A percentile compares a stretch with the other conserved stretches of the same genome.
Evolutionary conservation across 2,329 filamentous ascomycete species (phyloP).

Genomic region (Chrysoporthe cubensis): DNA sequence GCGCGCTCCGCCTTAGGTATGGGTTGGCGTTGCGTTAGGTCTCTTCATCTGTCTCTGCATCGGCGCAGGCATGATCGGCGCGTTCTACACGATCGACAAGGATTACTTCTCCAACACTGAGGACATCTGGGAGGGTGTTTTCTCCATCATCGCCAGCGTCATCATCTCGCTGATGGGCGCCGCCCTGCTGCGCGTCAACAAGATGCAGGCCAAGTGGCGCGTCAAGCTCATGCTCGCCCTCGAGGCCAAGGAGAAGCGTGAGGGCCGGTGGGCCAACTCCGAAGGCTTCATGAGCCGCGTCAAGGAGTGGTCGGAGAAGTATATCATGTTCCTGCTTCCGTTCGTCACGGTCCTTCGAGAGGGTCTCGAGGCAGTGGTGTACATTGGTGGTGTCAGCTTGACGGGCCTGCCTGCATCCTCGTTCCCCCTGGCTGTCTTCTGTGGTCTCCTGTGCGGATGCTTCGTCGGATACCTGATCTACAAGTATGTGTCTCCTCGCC

Average conservation of each 20-base stretch:
- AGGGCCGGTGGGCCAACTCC: conserved; percentile 50
- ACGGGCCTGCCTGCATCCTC: conserved; percentile 58
- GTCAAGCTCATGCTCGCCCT: conserved; percentile 71
- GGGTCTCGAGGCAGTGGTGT: background rate
- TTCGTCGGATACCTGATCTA: conserved; percentile 72
- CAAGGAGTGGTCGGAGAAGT: background rate
- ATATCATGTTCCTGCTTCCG: background rate
- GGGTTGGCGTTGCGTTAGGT: background rate
- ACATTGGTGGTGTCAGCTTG: background rate
- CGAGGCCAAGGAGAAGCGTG: conserved; percentile 58
- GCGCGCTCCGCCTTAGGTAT: background rate
- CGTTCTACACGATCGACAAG: background rate
- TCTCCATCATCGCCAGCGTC: background rate
- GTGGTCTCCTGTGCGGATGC: conserved; percentile 65
- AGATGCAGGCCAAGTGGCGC: conserved; percentile 78
- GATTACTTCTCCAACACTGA: background rate
- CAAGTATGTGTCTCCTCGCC: conserved; percentile 52
- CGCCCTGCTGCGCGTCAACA: conserved; percentile 72
- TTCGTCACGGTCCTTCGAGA: background rate
- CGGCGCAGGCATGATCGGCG: conserved; percentile 2
- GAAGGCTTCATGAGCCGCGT: background rate
- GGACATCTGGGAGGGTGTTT: background rate
- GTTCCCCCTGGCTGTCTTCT: conserved; percentile 71
- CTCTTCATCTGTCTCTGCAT: background rate
- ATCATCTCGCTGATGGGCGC: conserved; percentile 61